Percentiles rank a stretch among this genome's conserved stretches.
phyloP scores from a whole-genome alignment of 164 flowering plant genomes.

The Vitis rotundifolia region DNA sequence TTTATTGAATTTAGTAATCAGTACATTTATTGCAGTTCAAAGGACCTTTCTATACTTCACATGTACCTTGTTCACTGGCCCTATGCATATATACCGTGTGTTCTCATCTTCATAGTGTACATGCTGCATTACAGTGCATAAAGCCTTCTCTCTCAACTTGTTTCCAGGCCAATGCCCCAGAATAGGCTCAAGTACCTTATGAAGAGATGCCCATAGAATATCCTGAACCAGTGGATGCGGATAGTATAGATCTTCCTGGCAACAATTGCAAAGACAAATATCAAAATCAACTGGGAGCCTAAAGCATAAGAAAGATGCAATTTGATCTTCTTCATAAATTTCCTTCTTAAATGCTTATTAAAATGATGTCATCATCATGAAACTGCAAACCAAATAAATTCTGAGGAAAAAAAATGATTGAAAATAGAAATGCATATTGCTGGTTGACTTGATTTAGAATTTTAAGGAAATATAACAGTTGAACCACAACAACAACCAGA shows the following conservation, averaged over 20 bases:
- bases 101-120: slow-evolving; percentile 85
- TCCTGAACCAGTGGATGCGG: slow-evolving; percentile 75
- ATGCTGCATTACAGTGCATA: slow-evolving; percentile 50
- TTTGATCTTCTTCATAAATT: background rate
- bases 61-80: slow-evolving; percentile 77
- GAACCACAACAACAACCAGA: background rate
- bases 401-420: too few species aligned
- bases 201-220: slow-evolving; percentile 64
- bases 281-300: background rate
- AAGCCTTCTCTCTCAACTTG: slow-evolving; percentile 57
- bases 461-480: background rate
- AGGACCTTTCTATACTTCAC: background rate
- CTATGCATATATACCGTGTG: slow-evolving; percentile 69
- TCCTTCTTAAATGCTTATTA: too few species aligned
- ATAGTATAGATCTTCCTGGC: slow-evolving; percentile 78
- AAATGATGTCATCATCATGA: background rate
- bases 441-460: too few species aligned
- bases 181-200: slow-evolving; percentile 54
- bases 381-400: background rate
- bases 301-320: too few species aligned
- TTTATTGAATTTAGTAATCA: too few species aligned
- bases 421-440: too few species aligned
- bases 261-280: slow-evolving; percentile 1
- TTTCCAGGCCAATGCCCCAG: slow-evolving; percentile 57
- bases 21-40: background rate